Percentiles rank a stretch among this genome's conserved stretches.
Conservation (phyloP, 2,329 filamentous ascomycete species). For the Phaeomoniella chlamydospora region DNA sequence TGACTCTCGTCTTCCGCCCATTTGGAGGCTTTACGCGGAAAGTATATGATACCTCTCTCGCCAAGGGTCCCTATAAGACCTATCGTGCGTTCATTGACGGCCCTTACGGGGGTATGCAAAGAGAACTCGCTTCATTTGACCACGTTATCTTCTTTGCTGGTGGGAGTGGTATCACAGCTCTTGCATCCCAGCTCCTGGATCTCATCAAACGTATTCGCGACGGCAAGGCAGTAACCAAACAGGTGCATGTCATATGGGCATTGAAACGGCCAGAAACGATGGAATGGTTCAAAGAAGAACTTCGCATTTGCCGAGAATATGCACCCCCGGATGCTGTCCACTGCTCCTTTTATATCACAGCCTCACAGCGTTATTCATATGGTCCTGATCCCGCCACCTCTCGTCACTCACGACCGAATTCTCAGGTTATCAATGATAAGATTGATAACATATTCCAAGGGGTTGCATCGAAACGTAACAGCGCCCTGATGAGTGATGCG, state of each 20-base stretch:
- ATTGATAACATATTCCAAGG: conserved; percentile 78
- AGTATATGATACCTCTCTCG: conserved; percentile 67
- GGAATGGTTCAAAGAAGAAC: conserved; percentile 95
- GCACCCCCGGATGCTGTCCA: conserved; percentile 79
- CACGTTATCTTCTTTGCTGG: conserved; percentile 87
- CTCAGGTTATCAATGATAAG: conserved; percentile 67
- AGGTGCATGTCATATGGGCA: conserved; percentile 86
- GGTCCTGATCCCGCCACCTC: conserved; percentile 37
- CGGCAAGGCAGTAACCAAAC: conserved; percentile 82
- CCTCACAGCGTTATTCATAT: conserved; percentile 42
- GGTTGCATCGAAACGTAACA: conserved; percentile 76
- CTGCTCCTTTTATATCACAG: conserved; percentile 90
- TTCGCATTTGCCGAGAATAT: conserved; percentile 78
- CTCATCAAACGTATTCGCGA: conserved; percentile 96
- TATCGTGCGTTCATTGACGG: conserved; percentile 88
- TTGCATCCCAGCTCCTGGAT: conserved; percentile 80
- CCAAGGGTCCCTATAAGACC: conserved; percentile 79
- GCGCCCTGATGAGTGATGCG: conserved; percentile 67
- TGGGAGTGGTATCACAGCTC: conserved; percentile 84
- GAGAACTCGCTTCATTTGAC: conserved; percentile 81
- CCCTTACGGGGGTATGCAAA: conserved; percentile 86
- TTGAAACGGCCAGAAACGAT: conserved; percentile 82
- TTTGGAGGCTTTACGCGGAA: conserved; percentile 81
- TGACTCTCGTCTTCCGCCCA: conserved; percentile 80
- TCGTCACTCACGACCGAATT: conserved; percentile 44